These are phyloP conservation scores for Wallacemonas collosoma DNA, from an alignment of 208 protist species.

Conservation along the genomic window DNA sequence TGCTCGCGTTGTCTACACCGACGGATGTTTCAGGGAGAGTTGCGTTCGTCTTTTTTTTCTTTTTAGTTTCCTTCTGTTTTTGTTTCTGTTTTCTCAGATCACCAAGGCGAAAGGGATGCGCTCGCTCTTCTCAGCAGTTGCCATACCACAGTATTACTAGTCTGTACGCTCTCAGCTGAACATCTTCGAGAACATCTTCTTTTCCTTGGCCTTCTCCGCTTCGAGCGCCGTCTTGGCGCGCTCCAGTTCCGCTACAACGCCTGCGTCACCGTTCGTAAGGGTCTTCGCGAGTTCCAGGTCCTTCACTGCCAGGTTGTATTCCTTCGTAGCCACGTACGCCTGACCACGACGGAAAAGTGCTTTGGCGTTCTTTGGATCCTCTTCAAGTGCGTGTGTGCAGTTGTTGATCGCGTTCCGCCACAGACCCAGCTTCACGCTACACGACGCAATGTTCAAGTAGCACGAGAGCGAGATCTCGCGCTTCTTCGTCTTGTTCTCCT, in stretches of 20 bases:
- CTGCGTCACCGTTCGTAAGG: slow-evolving; percentile 45
- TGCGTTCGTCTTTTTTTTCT: too few relatives aligned
- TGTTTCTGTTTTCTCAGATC: too few relatives aligned
- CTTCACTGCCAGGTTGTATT: slow-evolving; percentile 37
- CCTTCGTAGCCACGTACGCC: slow-evolving; percentile 49
- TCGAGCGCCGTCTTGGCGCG: slow-evolving; percentile 33
- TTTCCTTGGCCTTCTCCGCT: slow-evolving; percentile 49
- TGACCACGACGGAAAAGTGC: slow-evolving; percentile 73
- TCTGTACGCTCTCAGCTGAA: slow-evolving; percentile 25
- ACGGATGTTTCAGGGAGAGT: too few relatives aligned
- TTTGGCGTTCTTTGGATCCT: slow-evolving; percentile 56
- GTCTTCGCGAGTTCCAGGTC: slow-evolving; percentile 41
- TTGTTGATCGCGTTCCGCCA: slow-evolving; percentile 75
- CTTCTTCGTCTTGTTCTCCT: slow-evolving; percentile 54
- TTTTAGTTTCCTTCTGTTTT: too few relatives aligned
- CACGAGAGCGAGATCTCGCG: slow-evolving; percentile 69
- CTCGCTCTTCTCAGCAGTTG: too few relatives aligned
- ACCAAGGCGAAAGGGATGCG: too few relatives aligned
- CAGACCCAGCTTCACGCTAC: slow-evolving; percentile 62
- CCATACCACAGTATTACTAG: neutral
- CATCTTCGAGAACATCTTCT: slow-evolving; percentile 78
- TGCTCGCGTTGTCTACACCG: neutral
- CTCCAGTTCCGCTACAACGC: slow-evolving; percentile 48
- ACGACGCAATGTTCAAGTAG: slow-evolving; percentile 82
- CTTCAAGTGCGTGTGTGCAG: slow-evolving; percentile 57